A percentile compares a stretch with the other conserved stretches of the same genome.
Evolutionary conservation across 2,329 filamentous ascomycete species (phyloP).

Genomic region (Blumeria graminis): DNA sequence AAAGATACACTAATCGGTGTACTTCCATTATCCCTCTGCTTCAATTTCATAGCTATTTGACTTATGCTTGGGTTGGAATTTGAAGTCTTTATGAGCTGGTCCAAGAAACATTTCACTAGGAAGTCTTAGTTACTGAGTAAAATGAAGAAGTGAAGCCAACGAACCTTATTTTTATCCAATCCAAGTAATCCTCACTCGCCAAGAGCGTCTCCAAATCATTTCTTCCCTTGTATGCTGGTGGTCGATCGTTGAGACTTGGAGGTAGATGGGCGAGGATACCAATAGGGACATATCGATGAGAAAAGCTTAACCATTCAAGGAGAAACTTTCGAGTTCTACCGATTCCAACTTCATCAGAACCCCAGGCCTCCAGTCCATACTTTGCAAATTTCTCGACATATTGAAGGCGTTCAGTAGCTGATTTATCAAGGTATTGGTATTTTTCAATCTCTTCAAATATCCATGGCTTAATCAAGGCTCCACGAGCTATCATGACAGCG

Average conservation of each 20-base stretch:
- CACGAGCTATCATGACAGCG: slow-evolving; percentile 90
- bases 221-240: slow-evolving; percentile 59
- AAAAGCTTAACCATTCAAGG: slow-evolving; percentile 87
- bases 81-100: slow-evolving; percentile 69
- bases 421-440: slow-evolving; percentile 89
- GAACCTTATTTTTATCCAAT: slow-evolving; percentile 97
- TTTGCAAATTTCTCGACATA: slow-evolving; percentile 77
- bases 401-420: slow-evolving; percentile 57
- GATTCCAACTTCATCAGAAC: slow-evolving; percentile 80
- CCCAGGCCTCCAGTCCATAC: slow-evolving; percentile 86
- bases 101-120: slow-evolving; percentile 90
- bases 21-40: slow-evolving; percentile 32
- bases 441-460: slow-evolving; percentile 88
- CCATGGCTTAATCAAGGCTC: slow-evolving; percentile 94
- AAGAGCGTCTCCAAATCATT: slow-evolving; percentile 88
- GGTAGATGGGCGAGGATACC: slow-evolving; percentile 75
- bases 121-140: slow-evolving; percentile 3
- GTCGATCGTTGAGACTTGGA: slow-evolving; percentile 68
- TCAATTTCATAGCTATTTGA: slow-evolving; percentile 74
- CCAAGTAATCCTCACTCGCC: slow-evolving; percentile 73
- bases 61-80: slow-evolving; percentile 94
- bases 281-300: slow-evolving; percentile 73
- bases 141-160: slow-evolving; percentile 13
- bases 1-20: no score
- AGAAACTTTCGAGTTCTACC: slow-evolving; percentile 80